phyloP scores from a whole-genome alignment of 805 yeast species.

The Spathaspora gorwiae region DNA sequence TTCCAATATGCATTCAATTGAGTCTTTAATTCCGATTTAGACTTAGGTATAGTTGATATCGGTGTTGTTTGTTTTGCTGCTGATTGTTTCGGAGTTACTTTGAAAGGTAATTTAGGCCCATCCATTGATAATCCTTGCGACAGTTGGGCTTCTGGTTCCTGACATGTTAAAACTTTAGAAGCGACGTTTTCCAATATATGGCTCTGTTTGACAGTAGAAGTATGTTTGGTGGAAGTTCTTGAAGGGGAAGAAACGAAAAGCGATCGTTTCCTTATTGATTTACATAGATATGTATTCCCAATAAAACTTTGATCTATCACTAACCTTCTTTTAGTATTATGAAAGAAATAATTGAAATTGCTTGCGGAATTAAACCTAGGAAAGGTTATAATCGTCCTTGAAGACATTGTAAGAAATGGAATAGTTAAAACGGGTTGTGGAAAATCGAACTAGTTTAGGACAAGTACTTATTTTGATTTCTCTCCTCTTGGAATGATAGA shows the following conservation, averaged over 20 bases:
- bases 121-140: conserved; percentile 15
- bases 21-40: conserved; percentile 27
- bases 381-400: conserved; percentile 5
- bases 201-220: neutral
- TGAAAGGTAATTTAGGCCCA: conserved; percentile 52
- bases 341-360: conserved; percentile 23
- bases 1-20: conserved; percentile 63
- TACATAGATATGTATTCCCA: conserved; percentile 16
- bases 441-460: too few relatives aligned
- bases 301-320: conserved; percentile 30
- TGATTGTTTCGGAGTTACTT: conserved; percentile 41
- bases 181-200: conserved; percentile 36
- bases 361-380: conserved; percentile 16
- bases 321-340: conserved; percentile 29
- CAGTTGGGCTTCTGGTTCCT: conserved; percentile 26
- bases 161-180: conserved; percentile 42
- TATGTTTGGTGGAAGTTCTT: neutral
- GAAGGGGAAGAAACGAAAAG: neutral
- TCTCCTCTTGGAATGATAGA: too few relatives aligned
- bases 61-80: conserved; percentile 1
- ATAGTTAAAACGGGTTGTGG: too few relatives aligned
- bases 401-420: neutral
- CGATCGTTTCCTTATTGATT: neutral
- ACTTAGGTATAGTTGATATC: conserved; percentile 2
- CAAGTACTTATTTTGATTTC: too few relatives aligned